A percentile compares a stretch with the other conserved stretches of the same genome.
phyloP scores from a whole-genome alignment of 2,329 filamentous ascomycete species.

The Cytospora piceicola region DNA sequence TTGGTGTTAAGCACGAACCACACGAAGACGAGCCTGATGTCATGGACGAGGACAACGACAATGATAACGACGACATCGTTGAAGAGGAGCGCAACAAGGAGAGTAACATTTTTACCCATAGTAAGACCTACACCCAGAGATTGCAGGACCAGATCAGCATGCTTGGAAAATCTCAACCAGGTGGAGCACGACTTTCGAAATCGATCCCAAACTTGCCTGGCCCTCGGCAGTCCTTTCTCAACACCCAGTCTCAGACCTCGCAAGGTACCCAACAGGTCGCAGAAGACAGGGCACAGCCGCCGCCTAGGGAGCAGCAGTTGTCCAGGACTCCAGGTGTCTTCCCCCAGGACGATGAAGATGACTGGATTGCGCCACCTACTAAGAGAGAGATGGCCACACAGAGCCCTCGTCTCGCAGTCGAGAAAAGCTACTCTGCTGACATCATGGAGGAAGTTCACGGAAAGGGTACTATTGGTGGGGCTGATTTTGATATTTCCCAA shows the following conservation, averaged over 20 bases:
- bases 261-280: slow-evolving; percentile 36
- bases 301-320: slow-evolving; percentile 40
- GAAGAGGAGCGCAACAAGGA: slow-evolving; percentile 48
- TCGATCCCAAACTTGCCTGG: slow-evolving; percentile 47
- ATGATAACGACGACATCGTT: slow-evolving; percentile 45
- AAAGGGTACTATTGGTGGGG: slow-evolving; percentile 52
- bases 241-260: slow-evolving; percentile 38
- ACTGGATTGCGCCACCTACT: slow-evolving; percentile 64
- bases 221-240: slow-evolving; percentile 38
- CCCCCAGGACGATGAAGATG: slow-evolving; percentile 62
- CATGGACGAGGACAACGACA: slow-evolving; percentile 54
- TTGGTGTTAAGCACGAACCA: slow-evolving; percentile 56
- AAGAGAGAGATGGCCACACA: slow-evolving; percentile 42
- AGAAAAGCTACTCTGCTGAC: slow-evolving; percentile 66
- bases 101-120: slow-evolving; percentile 62
- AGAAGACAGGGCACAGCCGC: slow-evolving; percentile 36
- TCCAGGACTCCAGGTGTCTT: slow-evolving; percentile 61
- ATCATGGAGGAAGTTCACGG: slow-evolving; percentile 60
- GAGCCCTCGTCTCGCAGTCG: slow-evolving; percentile 55
- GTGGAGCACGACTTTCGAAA: slow-evolving; percentile 52
- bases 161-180: slow-evolving; percentile 62
- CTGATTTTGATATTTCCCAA: slow-evolving; percentile 51
- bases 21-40: slow-evolving; percentile 56
- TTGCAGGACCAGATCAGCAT: slow-evolving; percentile 90
- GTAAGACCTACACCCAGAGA: slow-evolving; percentile 90